A percentile compares a stretch with the other conserved stretches of the same genome.
These are phyloP conservation scores for Yamadazyma membranifaciens DNA, from an alignment of 1,139 yeast species.

Conservation along the genomic window DNA sequence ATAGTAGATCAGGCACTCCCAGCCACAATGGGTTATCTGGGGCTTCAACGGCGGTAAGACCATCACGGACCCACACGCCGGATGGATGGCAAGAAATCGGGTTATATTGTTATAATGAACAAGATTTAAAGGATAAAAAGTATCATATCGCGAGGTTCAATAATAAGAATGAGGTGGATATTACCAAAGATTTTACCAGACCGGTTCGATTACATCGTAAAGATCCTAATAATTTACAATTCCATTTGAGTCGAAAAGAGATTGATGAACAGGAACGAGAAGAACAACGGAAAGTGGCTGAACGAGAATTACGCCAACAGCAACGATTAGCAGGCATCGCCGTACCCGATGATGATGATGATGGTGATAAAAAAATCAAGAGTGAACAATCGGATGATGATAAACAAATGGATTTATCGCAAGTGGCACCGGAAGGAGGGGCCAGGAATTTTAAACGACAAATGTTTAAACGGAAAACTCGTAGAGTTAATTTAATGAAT, in stretches of 20 bases:
- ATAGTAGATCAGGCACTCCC: neutral
- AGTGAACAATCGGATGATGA: slow-evolving; percentile 13
- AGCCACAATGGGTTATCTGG: neutral
- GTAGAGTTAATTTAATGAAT: slow-evolving; percentile 77
- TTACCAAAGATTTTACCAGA: slow-evolving; percentile 63
- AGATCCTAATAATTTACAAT: slow-evolving; percentile 87
- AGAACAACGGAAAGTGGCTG: slow-evolving; percentile 28
- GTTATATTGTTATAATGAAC: slow-evolving; percentile 68
- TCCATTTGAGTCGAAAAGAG: slow-evolving; percentile 68
- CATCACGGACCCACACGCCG: slow-evolving; percentile 2
- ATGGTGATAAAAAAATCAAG: slow-evolving; percentile 15
- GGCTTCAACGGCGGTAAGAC: neutral
- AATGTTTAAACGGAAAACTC: slow-evolving; percentile 73
- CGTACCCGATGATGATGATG: slow-evolving; percentile 19
- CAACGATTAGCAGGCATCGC: slow-evolving; percentile 20
- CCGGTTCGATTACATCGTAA: slow-evolving; percentile 90
- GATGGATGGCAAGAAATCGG: slow-evolving; percentile 61
- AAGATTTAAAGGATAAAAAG: slow-evolving; percentile 71
- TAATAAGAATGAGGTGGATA: slow-evolving; percentile 68
- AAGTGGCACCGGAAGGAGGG: slow-evolving; percentile 93
- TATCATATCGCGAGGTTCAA: slow-evolving; percentile 84
- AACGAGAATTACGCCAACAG: slow-evolving; percentile 20
- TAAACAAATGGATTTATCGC: slow-evolving; percentile 52
- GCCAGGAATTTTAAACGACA: slow-evolving; percentile 69
- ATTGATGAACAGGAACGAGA: slow-evolving; percentile 58